phyloP scores from a whole-genome alignment of 1,284 basidiomycete species.

The Rhodotorula sp. region DNA sequence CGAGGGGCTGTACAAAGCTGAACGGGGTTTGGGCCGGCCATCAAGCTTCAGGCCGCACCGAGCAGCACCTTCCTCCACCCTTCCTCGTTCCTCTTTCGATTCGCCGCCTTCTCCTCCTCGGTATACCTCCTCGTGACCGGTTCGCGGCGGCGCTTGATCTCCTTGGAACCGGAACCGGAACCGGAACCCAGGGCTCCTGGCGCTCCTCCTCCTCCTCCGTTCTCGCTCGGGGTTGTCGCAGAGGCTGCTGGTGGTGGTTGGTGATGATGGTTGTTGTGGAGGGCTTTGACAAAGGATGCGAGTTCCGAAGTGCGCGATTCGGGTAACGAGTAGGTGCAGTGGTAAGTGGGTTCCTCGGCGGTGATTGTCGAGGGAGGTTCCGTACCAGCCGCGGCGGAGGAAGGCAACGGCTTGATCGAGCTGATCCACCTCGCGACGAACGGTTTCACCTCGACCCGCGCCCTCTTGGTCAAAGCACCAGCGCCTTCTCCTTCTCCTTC shows the following conservation, averaged over 20 bases:
- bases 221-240: too few relatives aligned
- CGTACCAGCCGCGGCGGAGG: not conserved
- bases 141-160: not conserved
- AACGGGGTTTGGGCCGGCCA: too few relatives aligned
- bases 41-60: conserved; percentile 10
- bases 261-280: too few relatives aligned
- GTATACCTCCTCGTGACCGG: conserved; percentile 16
- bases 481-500: not conserved
- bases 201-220: too few relatives aligned
- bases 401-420: conserved; percentile 8
- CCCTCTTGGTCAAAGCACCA: not conserved
- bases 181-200: too few relatives aligned
- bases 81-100: conserved; percentile 9
- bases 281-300: not conserved
- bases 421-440: conserved; percentile 26
- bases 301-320: conserved; percentile 1
- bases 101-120: conserved; percentile 13
- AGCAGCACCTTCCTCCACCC: conserved; percentile 25
- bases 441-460: conserved; percentile 3
- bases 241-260: too few relatives aligned
- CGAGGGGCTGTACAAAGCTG: too few relatives aligned
- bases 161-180: too few relatives aligned
- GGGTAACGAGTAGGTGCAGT: conserved; percentile 13
- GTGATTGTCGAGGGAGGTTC: not conserved
- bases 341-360: not conserved